Percentiles rank a stretch among this genome's conserved stretches.
Conservation (phyloP, 768 basidiomycete species). For the Tylopilus sp. region DNA sequence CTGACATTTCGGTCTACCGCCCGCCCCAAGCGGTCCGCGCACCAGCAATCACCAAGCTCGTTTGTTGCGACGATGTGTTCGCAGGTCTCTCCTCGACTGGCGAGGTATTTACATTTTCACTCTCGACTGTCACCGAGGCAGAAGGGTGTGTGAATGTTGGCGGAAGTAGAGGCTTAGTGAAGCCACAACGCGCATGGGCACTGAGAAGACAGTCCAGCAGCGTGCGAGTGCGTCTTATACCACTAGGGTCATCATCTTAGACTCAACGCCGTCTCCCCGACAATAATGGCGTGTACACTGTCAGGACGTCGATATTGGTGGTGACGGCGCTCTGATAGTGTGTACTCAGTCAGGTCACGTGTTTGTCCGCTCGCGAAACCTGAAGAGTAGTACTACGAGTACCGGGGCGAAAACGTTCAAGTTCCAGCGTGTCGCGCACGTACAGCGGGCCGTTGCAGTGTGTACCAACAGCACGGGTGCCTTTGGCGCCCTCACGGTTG, state of each 20-base stretch:
- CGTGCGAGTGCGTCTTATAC: slow-evolving; percentile 52
- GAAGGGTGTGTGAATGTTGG: slow-evolving; percentile 14
- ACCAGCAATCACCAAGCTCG: slow-evolving; percentile 75
- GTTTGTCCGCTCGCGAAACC: slow-evolving; percentile 70
- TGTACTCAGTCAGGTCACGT: slow-evolving; percentile 96
- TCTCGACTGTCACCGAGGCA: slow-evolving; percentile 36
- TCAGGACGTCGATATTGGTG: slow-evolving; percentile 84
- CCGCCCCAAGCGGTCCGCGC: slow-evolving; percentile 74
- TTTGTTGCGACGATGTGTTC: slow-evolving; percentile 73
- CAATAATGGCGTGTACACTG: background rate
- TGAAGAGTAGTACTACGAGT: slow-evolving; percentile 23
- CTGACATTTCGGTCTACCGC: slow-evolving; percentile 72
- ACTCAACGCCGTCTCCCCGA: background rate
- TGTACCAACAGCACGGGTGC: slow-evolving; percentile 85
- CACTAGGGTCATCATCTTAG: background rate
- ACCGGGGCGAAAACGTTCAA: slow-evolving; percentile 53
- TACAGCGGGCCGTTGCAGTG: slow-evolving; percentile 85
- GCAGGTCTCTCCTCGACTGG: slow-evolving; percentile 82
- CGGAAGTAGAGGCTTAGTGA: slow-evolving; percentile 37
- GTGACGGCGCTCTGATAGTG: slow-evolving; percentile 84
- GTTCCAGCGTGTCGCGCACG: slow-evolving; percentile 73
- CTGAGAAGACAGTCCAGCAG: slow-evolving; percentile 82
- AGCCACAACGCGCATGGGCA: slow-evolving; percentile 91
- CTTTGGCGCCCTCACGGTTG: slow-evolving; percentile 79
- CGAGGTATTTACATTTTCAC: slow-evolving; percentile 84